These are phyloP conservation scores for Aquilaria yunnanensis DNA, from an alignment of 345 rosid species.

Conservation along the genomic window DNA sequence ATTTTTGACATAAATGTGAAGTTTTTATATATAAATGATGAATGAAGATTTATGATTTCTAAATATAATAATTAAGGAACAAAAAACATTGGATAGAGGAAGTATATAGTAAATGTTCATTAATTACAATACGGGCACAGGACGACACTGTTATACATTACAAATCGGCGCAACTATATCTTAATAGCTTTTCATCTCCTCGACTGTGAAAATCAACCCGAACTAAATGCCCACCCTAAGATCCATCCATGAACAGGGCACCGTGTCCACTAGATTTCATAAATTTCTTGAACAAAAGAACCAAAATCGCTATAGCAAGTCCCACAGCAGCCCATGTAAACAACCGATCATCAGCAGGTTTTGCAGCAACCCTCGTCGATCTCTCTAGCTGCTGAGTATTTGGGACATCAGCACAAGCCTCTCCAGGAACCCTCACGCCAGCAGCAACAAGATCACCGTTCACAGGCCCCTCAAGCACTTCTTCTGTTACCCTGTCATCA, in stretches of 20 bases:
- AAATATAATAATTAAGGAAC: too few species aligned
- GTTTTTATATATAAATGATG: too few species aligned
- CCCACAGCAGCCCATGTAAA: constrained; percentile 88
- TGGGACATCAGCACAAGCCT: constrained; percentile 25
- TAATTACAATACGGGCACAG: constrained; percentile 20
- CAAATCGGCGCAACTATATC: constrained; percentile 6
- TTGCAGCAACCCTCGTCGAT: constrained; percentile 37
- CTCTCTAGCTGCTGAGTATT: constrained; percentile 25
- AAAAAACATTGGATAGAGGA: too few species aligned
- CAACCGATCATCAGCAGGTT: constrained; percentile 69
- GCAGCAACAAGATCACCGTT: constrained; percentile 24
- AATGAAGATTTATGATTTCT: too few species aligned
- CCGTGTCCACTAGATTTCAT: constrained; percentile 75
- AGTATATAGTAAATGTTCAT: neutral
- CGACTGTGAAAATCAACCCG: neutral
- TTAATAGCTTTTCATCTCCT: constrained; percentile 11
- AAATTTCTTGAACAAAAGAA: constrained; percentile 82
- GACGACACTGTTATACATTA: neutral
- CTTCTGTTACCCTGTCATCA: constrained; percentile 41
- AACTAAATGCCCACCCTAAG: constrained; percentile 23
- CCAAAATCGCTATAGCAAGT: constrained; percentile 76
- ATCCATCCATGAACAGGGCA: constrained; percentile 73
- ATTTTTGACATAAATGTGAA: too few species aligned
- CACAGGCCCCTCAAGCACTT: constrained; percentile 30
- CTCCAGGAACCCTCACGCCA: constrained; percentile 16